Base-by-base conservation (phyloP, 768 basidiomycete genomes). In the Mycena sanguinolenta region DNA sequence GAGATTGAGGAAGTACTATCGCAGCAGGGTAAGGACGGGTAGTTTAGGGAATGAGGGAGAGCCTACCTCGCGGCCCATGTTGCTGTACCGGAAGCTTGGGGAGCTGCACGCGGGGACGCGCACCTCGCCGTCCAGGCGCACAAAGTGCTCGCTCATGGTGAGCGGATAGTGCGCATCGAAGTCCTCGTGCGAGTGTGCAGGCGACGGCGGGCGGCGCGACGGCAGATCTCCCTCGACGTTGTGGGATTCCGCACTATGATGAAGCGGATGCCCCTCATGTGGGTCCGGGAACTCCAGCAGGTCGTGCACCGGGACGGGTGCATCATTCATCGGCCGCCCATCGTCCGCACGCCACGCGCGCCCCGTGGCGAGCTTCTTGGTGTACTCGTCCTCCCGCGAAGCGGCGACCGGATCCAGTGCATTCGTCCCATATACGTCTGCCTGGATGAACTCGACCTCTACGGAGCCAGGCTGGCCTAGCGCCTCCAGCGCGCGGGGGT, bases 61-160 rank as follows among this genome's bases (percentile, higher is more conserved):
- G 38, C 58, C 0, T 42, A 72, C 71, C 58, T 72, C 71, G 38
- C 71, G 71, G 3, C 44, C 71, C 71, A 72, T 69, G 44, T 67
- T 57, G 1, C 44, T 28, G 54, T 60, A 72, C 2, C 71, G 67
- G 64, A 72, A 72, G 32, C 71, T 72, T 23, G 71, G 71, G 59
- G 65, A 63, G 32, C 53, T 72, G 49, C 67, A 68, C 17, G 59
- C 67, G 10, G 71, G 71, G n/a, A 72, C 63, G 54, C 63, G 67
- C 14, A 72, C 58, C 58, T 73, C 73, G n/a, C 73, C 73, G 38
- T 73, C 65, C 2, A 73, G 38, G 53, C 73, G 69, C 32, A 71
- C 60, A 28, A 73, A 53, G 34, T 60, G 69, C 13, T 70, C 65
- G 58, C n/a, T n/a, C n/a, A n/a, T 30, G 10, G 39, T 9, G 39